Evolutionary conservation across 306 rosid species (phyloP), one percentile per base, ranked within the genome.

Genomic region (Gastrolobium bilobum): DNA sequence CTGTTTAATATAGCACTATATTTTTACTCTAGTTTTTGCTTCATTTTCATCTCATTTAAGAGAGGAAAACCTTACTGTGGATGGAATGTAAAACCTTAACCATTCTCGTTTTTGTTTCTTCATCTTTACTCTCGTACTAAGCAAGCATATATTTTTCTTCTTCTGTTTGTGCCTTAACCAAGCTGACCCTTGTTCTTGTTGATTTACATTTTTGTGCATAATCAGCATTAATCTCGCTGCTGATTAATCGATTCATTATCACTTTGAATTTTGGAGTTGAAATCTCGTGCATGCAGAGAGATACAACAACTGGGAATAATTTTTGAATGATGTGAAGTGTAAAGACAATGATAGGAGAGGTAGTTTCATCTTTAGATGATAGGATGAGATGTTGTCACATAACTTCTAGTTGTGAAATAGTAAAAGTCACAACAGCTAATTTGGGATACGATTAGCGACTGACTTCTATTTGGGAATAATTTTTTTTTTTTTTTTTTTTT

Each of bases 181-280:
- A 57, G 62, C 58, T 68, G 46, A 37, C 47, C 29, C 10, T 39
- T 26, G 66, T 58, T 81, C 76, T 58, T 4, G 63, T 43, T 66
- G 43, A 52, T 51, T 34, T 74, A 38, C 29, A 37, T 30, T 68
- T 74, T 46, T 47, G 58, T 56, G 63, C 59, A 7, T 67, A 73
- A 44, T 46, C 15, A 10, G n/a, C 20, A 53, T 64, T 51, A 62
- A 52, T 81, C 30, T 56, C 56, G 64, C 38, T 14, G 11, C 71
- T 68, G 46, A 53, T 50, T 42, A 44, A 72, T 76, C 53, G 75
- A 20, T 72, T 68, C 38, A 68, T 82, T 44, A 4, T 33, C 38
- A 37, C 78, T 68, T 61, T 52, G 62, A 69, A 69, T 68, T 42
- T 51, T 29, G 26, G 63, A 58, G 35, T 46, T 30, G 33, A 70